These are phyloP conservation scores for Fusarium sp. DNA, from an alignment of 2,329 filamentous ascomycete species.

Conservation along the genomic window DNA sequence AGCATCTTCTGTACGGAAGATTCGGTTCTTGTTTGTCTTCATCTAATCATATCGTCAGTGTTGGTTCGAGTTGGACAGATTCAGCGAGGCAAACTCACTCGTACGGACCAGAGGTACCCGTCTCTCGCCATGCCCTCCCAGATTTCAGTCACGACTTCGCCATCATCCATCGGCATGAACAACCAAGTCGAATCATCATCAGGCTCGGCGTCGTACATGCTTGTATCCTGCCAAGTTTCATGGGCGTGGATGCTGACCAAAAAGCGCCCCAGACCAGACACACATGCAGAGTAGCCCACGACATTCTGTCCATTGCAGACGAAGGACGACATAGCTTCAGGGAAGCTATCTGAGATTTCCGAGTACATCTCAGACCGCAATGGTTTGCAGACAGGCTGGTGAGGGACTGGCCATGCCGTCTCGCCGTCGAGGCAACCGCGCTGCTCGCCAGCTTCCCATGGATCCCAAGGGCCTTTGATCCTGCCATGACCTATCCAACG, in stretches of 20 bases:
- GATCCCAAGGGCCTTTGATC: not conserved
- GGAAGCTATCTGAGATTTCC: too few relatives aligned
- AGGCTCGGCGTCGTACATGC: not conserved
- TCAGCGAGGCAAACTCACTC: not conserved
- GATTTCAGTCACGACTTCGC: not conserved
- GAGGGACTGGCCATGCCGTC: not conserved
- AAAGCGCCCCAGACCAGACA: not conserved
- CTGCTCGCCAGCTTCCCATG: not conserved
- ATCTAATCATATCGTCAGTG: not conserved
- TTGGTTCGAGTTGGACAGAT: not conserved
- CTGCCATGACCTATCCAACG: not conserved
- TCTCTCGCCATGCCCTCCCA: not conserved
- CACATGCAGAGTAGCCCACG: not conserved
- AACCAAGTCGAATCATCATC: not conserved
- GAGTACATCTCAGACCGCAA: not conserved
- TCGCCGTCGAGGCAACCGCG: not conserved
- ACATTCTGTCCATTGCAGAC: not conserved
- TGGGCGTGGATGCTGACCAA: not conserved
- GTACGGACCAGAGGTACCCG: not conserved
- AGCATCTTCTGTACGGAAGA: not conserved
- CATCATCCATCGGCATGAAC: not conserved
- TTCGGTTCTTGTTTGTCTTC: not conserved
- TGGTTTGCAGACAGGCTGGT: not conserved
- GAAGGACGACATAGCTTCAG: not conserved
- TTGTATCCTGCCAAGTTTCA: not conserved